Evolutionary conservation across 2,329 filamentous ascomycete genomes (phyloP), one percentile per base, ranked within the genome.

Genomic region (Nemania sp.): DNA sequence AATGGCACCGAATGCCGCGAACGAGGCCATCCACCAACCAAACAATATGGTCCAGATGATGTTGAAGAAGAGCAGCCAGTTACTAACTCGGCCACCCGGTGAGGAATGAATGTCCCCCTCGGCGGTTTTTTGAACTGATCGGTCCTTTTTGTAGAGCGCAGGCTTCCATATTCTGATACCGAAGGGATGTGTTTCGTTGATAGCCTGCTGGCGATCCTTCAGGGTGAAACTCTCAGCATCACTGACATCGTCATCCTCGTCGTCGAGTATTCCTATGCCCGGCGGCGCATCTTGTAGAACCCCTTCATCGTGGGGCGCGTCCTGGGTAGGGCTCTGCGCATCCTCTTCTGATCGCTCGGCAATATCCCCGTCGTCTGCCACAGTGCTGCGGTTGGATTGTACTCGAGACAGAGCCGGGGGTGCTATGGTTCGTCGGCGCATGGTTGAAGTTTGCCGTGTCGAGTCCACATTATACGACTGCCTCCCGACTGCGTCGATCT

Each of bases 121-220:
- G 5, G 96, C 96, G 54, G 91, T 97, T 80, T 97, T 96, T 79
- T 98, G 94, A 43, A 99, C 97, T 0, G 96, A 99, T 64, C 96
- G 90, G 75, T 92, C 91, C 81, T 99, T 99, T 82, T 99, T 99
- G 87, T 99, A 99, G 70, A 99, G 81, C 1, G 96, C 97, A 51
- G 96, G 96, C 80, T 99, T 99, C 96, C 96, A 99, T 71, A 99
- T 93, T 79, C 97, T 90, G 78, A 99, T 98, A 85, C 96, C 96
- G 76, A 99, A 99, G 0, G 96, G 96, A 84, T 99, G 96, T 0
- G 96, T 99, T 79, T 97, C 92, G 82, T 99, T 99, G 85, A 99
- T 99, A 72, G 96, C 96, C 79, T 97, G 90, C 81, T 99, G 96
- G 64, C 96, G 90, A 80, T 99, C 96, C 80, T 97, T 97, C 74